Conservation (phyloP, 2,329 filamentous ascomycete genomes). For the Colletotrichum lentis region DNA sequence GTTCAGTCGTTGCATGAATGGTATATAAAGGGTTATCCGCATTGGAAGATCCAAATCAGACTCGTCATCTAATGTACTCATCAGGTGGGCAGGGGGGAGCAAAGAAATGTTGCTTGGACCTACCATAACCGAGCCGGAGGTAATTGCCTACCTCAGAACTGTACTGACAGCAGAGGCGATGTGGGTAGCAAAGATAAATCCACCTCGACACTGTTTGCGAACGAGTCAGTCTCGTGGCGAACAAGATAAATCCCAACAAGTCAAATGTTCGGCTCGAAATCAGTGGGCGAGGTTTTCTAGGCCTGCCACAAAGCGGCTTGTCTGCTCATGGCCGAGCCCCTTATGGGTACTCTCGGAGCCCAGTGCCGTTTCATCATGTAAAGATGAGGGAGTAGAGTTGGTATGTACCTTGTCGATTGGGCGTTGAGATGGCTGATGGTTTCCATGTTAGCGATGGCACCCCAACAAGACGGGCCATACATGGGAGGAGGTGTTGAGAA, state of each 20-base stretch:
- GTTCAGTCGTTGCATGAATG: conserved; percentile 68
- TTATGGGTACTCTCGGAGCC: conserved; percentile 77
- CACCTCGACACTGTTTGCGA: conserved; percentile 17
- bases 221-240: conserved; percentile 19
- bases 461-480: background rate
- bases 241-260: conserved; percentile 12
- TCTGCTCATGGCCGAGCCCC: conserved; percentile 72
- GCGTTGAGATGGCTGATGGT: conserved; percentile 34
- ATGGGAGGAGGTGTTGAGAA: conserved; percentile 38
- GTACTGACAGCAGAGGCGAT: conserved; percentile 1
- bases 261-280: conserved; percentile 50
- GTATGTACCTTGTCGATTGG: conserved; percentile 41
- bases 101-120: conserved; percentile 34
- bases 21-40: conserved; percentile 61
- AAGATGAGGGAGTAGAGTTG: conserved; percentile 42
- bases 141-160: background rate
- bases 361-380: conserved; percentile 93
- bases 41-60: conserved; percentile 69
- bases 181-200: background rate
- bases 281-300: conserved; percentile 99
- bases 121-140: conserved; percentile 20
- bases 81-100: conserved; percentile 49
- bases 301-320: conserved; percentile 94
- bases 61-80: conserved; percentile 67
- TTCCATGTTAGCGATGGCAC: conserved; percentile 46